Base-by-base conservation (phyloP, 2,329 filamentous ascomycete species). In the Botrytis elliptica region DNA sequence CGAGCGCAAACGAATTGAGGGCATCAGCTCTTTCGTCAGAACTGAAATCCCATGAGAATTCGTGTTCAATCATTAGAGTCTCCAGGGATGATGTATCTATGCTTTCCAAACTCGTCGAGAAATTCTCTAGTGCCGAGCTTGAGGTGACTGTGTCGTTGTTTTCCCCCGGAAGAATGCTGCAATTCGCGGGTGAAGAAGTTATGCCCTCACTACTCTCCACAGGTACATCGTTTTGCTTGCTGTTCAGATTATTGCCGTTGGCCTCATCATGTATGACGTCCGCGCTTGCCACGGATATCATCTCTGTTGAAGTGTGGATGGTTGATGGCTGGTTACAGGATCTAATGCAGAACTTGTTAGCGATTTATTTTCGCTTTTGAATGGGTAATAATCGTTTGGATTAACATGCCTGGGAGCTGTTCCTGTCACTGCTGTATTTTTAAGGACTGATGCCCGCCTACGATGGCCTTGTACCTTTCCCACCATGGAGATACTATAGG, bases 401-500 rank as follows among this genome's bases (percentile, higher is more conserved):
- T 33, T 20, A 16, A 71, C 69, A 16, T 71, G 12, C 59, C 42
- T 49, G 22, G 69, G 42, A 16, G 10, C 44, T 20, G 36, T 14
- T 40, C 10, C 59, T 9, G n/a, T 44, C 3, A 25, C 29, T 33
- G 25, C 14, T 33, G 44, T 33, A 22, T 55, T 33, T 33, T 71
- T 65, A 16, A 8, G 25, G 4, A 44, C 20, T 8, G 59, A 55
- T 36, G n/a, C 42, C 1, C 70, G 70, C 29, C 59, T 63, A 3
- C 70, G 70, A 33, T 63, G 59, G n/a, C 59, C 59, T 40, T 71
- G 59, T 8, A 71, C 70, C 65, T 71, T 71, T 25, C 70, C 70
- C 40, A 71, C 70, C 70, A 71, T 71, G 38, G 70, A 71, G 33
- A 71, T 22, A 65, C 70, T 71, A 44, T 71, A 71, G 7, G 70